Evolutionary conservation across 1,284 basidiomycete genomes (phyloP).

Genomic region (Cryptococcus sp.): DNA sequence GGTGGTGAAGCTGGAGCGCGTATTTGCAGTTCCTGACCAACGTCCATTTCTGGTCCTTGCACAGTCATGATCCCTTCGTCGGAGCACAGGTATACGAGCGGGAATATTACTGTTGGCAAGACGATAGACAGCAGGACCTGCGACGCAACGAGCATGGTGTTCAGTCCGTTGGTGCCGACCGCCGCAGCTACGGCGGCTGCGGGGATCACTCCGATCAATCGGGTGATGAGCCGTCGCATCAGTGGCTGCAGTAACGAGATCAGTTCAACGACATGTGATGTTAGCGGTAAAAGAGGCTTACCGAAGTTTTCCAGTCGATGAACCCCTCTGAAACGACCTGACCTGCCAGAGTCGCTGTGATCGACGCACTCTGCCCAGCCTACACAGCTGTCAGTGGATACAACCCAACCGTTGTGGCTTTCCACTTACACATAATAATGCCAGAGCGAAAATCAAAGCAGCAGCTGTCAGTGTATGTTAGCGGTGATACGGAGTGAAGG

Average conservation of each 20-base stretch:
- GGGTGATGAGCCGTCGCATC: constrained; percentile 77
- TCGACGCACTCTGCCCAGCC: constrained; percentile 87
- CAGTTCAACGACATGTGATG: neutral
- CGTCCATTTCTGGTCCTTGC: constrained; percentile 42
- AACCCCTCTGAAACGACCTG: constrained; percentile 93
- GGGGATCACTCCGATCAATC: constrained; percentile 83
- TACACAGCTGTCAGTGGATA: constrained; percentile 5
- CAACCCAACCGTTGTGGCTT: neutral
- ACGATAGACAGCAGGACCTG: constrained; percentile 87
- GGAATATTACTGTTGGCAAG: constrained; percentile 82
- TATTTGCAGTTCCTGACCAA: neutral
- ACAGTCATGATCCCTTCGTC: constrained; percentile 70
- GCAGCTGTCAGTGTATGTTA: constrained; percentile 57
- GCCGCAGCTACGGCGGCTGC: constrained; percentile 76
- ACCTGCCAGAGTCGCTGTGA: constrained; percentile 90
- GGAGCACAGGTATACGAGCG: constrained; percentile 74
- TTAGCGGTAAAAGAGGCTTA: constrained; percentile 50
- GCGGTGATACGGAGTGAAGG: neutral
- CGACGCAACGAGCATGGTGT: constrained; percentile 77
- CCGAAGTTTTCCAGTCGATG: constrained; percentile 83
- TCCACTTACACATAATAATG: constrained; percentile 63
- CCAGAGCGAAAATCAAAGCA: constrained; percentile 81
- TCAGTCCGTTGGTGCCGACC: constrained; percentile 74
- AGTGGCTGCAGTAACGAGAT: constrained; percentile 62
- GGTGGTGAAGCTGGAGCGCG: neutral